These are phyloP conservation scores for Stephania cephalantha DNA, from an alignment of 164 flowering plant genomes.

Conservation along the genomic window DNA sequence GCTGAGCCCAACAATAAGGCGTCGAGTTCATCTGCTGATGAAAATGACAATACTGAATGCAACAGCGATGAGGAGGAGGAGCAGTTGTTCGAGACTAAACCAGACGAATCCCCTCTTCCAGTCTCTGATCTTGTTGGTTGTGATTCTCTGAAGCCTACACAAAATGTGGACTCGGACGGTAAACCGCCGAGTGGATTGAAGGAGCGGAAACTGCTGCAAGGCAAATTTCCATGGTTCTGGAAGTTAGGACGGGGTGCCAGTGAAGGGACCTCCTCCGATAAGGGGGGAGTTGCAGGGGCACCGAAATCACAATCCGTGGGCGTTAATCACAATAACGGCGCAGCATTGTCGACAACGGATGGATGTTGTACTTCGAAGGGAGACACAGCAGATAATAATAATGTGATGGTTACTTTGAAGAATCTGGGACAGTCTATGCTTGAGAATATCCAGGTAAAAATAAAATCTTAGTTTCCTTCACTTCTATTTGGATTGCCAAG, in stretches of 20 bases:
- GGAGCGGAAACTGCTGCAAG: constrained; percentile 49
- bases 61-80: constrained; percentile 10
- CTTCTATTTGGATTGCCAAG: background rate
- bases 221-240: constrained; percentile 87
- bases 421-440: constrained; percentile 92
- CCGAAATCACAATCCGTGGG: constrained; percentile 11
- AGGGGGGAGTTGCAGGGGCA: constrained; percentile 21
- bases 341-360: constrained; percentile 15
- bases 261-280: constrained; percentile 52
- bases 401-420: constrained; percentile 51
- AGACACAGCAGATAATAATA: constrained; percentile 58
- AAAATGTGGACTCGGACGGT: constrained; percentile 17
- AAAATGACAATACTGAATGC: no score
- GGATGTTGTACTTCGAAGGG: constrained; percentile 5
- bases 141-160: constrained; percentile 14
- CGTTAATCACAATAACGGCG: constrained; percentile 10
- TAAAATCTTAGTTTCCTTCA: background rate
- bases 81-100: background rate
- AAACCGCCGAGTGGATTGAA: constrained; percentile 29
- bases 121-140: constrained; percentile 31
- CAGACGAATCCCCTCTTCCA: constrained; percentile 32
- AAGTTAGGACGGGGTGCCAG: constrained; percentile 55
- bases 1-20: constrained; percentile 23
- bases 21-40: constrained; percentile 10
- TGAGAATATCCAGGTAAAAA: constrained; percentile 85